A percentile compares a stretch with the other conserved stretches of the same genome.
Evolutionary conservation across 2,329 filamentous ascomycete species (phyloP).

Genomic region (Lecanicillium sp.): DNA sequence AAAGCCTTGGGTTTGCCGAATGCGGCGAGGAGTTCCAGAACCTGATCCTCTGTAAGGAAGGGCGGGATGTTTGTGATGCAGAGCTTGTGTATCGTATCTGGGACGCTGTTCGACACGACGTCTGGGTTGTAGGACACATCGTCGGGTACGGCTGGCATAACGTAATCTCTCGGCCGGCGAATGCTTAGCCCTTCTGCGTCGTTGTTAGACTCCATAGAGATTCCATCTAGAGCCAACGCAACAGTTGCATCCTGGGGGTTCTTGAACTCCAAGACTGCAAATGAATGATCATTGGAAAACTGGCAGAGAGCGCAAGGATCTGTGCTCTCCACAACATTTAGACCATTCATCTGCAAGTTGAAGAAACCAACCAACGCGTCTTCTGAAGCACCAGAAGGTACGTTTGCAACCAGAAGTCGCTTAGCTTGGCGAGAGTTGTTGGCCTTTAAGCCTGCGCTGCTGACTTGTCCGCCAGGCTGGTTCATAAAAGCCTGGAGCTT

Average conservation of each 20-base stretch:
- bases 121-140: slow-evolving; percentile 68
- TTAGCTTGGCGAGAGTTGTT: slow-evolving; percentile 91
- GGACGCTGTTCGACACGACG: slow-evolving; percentile 70
- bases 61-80: slow-evolving; percentile 82
- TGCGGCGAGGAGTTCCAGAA: slow-evolving; percentile 79
- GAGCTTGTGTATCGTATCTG: slow-evolving; percentile 93
- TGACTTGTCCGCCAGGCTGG: slow-evolving; percentile 65
- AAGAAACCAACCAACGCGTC: slow-evolving; percentile 78
- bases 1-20: slow-evolving; percentile 95
- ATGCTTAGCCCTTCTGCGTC: slow-evolving; percentile 62
- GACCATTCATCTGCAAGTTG: slow-evolving; percentile 92
- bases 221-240: slow-evolving; percentile 82
- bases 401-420: slow-evolving; percentile 79
- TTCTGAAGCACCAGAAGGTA: slow-evolving; percentile 66
- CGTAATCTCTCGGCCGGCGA: slow-evolving; percentile 90
- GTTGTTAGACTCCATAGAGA: slow-evolving; percentile 72
- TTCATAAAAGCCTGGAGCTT: slow-evolving; percentile 95
- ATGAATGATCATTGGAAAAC: slow-evolving; percentile 68
- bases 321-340: slow-evolving; percentile 78
- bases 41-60: slow-evolving; percentile 85
- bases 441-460: slow-evolving; percentile 77
- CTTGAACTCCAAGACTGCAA: slow-evolving; percentile 89
- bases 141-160: slow-evolving; percentile 73
- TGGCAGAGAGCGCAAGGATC: slow-evolving; percentile 84
- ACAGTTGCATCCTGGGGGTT: slow-evolving; percentile 81